Evolutionary conservation across 2,329 filamentous ascomycete species (phyloP).

Genomic region (Curvularia sp.): DNA sequence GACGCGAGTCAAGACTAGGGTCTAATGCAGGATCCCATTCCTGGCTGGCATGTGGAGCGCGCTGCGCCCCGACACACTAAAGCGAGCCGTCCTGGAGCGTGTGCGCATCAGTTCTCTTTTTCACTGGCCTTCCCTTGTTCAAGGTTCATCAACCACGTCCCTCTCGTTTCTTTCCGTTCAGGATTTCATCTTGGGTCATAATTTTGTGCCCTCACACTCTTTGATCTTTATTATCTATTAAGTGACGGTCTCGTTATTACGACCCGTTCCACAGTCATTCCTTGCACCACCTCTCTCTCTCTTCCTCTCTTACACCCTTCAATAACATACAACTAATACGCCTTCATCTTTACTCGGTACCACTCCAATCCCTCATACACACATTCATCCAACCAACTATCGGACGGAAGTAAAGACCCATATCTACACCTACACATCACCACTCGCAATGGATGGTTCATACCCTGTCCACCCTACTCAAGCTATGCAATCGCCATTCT

Average conservation of each 20-base stretch:
- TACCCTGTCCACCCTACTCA: conserved; percentile 59
- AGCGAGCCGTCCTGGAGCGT: conserved; percentile 48
- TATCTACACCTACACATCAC: conserved; percentile 8
- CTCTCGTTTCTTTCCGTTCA: conserved; percentile 49
- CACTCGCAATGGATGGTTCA: conserved; percentile 69
- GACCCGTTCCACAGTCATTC: conserved; percentile 53
- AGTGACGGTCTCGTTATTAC: conserved; percentile 52
- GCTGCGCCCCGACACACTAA: conserved; percentile 52
- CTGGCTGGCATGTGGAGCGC: conserved; percentile 49
- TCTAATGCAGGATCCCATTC: conserved; percentile 20
- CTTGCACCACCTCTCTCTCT: conserved; percentile 30
- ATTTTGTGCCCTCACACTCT: conserved; percentile 24
- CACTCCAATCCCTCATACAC: conserved; percentile 16
- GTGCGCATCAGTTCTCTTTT: conserved; percentile 55
- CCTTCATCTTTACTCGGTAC: conserved; percentile 22
- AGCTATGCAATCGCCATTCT: conserved; percentile 78
- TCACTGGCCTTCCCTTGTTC: conserved; percentile 49
- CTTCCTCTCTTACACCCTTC: conserved; percentile 29
- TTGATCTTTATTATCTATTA: conserved; percentile 32
- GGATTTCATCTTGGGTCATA: conserved; percentile 49
- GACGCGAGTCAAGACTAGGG: conserved; percentile 34
- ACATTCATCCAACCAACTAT: conserved; percentile 30
- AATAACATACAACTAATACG: conserved; percentile 38
- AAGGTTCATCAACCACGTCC: conserved; percentile 55
- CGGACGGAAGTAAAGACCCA: conserved; percentile 2